Conservation (phyloP, 2,329 filamentous ascomycete species). For the Rosellinia necatrix region DNA sequence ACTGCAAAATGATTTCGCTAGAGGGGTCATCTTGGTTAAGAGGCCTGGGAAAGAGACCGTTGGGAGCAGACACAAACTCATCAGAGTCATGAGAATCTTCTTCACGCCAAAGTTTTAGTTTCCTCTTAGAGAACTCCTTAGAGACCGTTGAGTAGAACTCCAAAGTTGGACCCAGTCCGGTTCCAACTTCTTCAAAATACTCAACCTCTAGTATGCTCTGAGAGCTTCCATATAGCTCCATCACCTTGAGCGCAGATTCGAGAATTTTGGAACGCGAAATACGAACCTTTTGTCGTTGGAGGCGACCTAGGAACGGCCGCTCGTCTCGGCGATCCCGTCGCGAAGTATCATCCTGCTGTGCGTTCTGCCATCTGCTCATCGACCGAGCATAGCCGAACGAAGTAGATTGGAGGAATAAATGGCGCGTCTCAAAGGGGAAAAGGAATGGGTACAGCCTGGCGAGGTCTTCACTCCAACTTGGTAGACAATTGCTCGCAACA, state of each 20-base stretch:
- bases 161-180: constrained; percentile 89
- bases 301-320: constrained; percentile 83
- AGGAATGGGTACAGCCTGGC: constrained; percentile 93
- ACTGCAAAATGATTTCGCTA: constrained; percentile 83
- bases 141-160: constrained; percentile 99
- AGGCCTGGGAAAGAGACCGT: constrained; percentile 89
- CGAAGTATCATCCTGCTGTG: constrained; percentile 79
- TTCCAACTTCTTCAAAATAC: constrained; percentile 98
- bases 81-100: constrained; percentile 73
- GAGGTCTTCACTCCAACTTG: constrained; percentile 94
- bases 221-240: constrained; percentile 97
- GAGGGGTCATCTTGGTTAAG: constrained; percentile 81
- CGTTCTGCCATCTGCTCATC: constrained; percentile 96
- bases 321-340: constrained; percentile 87
- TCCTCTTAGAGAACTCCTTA: constrained; percentile 96
- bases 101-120: constrained; percentile 94
- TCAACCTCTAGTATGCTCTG: constrained; percentile 96
- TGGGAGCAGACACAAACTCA: constrained; percentile 83
- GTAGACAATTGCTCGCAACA: constrained; percentile 94
- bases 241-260: constrained; percentile 96
- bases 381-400: constrained; percentile 97
- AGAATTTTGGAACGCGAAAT: constrained; percentile 94
- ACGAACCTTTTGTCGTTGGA: constrained; percentile 96
- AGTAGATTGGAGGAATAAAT: constrained; percentile 95
- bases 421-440: constrained; percentile 96